These are phyloP conservation scores for Penicillium sp. DNA, from an alignment of 2,329 filamentous ascomycete genomes.

Conservation along the genomic window DNA sequence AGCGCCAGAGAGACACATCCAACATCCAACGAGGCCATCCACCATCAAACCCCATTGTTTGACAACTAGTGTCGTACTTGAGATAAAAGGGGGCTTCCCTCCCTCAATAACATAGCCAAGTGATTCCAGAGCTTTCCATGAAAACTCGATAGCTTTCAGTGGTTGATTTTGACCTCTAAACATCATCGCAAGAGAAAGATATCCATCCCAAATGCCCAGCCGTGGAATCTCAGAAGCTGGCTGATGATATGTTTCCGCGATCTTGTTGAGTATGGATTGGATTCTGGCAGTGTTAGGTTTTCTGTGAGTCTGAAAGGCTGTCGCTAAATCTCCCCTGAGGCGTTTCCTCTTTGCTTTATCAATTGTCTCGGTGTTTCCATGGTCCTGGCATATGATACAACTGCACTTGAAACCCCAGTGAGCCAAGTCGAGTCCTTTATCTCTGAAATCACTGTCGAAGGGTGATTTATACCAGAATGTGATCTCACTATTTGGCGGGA, in stretches of 20 bases:
- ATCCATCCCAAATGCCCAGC: slow-evolving; percentile 16
- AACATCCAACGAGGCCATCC: slow-evolving; percentile 30
- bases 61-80: slow-evolving; percentile 10
- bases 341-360: slow-evolving; percentile 14
- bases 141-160: slow-evolving; percentile 18
- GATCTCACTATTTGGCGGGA: slow-evolving; percentile 50
- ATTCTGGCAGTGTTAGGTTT: slow-evolving; percentile 2
- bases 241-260: slow-evolving; percentile 25
- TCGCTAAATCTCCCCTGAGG: slow-evolving; percentile 4
- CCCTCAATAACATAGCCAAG: slow-evolving; percentile 29
- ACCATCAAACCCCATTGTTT: slow-evolving; percentile 34
- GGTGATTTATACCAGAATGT: slow-evolving; percentile 41
- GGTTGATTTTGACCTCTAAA: slow-evolving; percentile 4
- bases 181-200: slow-evolving; percentile 21
- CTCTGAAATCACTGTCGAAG: background rate
- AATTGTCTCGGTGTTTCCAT: background rate
- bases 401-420: slow-evolving; percentile 29
- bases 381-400: slow-evolving; percentile 26
- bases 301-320: background rate
- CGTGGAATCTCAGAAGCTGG: slow-evolving; percentile 28
- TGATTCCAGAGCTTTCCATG: slow-evolving; percentile 25
- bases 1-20: slow-evolving; percentile 28
- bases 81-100: slow-evolving; percentile 8
- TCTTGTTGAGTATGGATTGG: slow-evolving; percentile 12
- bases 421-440: background rate